Conservation (phyloP, 2,329 filamentous ascomycete species). For the Fusarium foetens region DNA sequence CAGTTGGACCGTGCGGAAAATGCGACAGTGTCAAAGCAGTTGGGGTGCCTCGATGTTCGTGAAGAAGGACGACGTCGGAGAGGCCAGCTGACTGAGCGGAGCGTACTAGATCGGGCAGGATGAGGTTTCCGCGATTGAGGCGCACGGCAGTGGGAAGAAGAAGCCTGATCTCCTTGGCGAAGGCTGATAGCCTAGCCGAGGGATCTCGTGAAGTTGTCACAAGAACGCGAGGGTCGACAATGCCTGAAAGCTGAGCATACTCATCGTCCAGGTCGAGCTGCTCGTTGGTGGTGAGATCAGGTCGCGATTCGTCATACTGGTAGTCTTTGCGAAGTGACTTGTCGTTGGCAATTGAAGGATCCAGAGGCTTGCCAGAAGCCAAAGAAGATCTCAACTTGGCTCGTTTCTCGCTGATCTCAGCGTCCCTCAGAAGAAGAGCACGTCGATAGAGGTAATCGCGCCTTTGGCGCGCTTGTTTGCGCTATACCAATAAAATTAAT, state of each 20-base stretch:
- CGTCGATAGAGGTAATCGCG: constrained; percentile 81
- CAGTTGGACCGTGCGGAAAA: constrained; percentile 84
- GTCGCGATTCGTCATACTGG: constrained; percentile 88
- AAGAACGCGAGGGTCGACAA: constrained; percentile 87
- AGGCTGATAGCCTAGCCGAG: constrained; percentile 83
- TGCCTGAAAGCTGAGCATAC: constrained; percentile 89
- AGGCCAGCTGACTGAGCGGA: constrained; percentile 84
- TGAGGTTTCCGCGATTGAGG: constrained; percentile 89
- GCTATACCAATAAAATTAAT: constrained; percentile 44
- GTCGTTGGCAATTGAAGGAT: constrained; percentile 86
- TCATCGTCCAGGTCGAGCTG: constrained; percentile 85
- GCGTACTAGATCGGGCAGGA: constrained; percentile 84
- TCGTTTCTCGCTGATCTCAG: constrained; percentile 91
- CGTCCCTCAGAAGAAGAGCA: constrained; percentile 86
- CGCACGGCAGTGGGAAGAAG: constrained; percentile 86
- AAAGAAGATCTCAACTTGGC: constrained; percentile 87
- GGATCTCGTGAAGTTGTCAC: constrained; percentile 93
- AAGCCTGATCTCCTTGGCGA: constrained; percentile 90
- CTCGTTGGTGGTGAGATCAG: constrained; percentile 73
- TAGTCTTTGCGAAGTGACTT: constrained; percentile 85
- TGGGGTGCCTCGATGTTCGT: constrained; percentile 92
- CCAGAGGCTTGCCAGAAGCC: constrained; percentile 87
- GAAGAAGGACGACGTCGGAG: constrained; percentile 85
- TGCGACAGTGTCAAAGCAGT: constrained; percentile 90
- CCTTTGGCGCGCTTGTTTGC: constrained; percentile 56